Evolutionary conservation across 495 filamentous ascomycete genomes (phyloP).

Genomic region (Aspergillus heteromorphus): DNA sequence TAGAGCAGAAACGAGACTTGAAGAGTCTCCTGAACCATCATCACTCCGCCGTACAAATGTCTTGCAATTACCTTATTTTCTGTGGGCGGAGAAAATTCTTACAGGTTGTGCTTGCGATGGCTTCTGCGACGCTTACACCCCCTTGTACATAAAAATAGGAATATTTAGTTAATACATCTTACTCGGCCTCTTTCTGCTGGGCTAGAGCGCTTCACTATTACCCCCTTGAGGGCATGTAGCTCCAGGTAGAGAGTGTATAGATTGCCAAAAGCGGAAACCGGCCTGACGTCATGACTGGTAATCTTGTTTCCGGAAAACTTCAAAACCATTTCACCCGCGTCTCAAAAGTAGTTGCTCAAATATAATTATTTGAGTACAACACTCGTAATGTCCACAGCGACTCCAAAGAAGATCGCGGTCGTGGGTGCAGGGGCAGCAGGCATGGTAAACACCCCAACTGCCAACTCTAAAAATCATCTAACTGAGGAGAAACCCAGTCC

Average conservation of each 20-base stretch:
- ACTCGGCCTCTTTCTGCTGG: not conserved
- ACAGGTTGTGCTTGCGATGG: no score
- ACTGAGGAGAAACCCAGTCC: slow-evolving; percentile 42
- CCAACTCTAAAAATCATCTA: not conserved
- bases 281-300: not conserved
- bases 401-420: slow-evolving; percentile 48
- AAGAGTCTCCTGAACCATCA: no score
- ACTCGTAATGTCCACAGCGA: not conserved
- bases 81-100: no score
- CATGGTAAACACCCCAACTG: slow-evolving; percentile 44
- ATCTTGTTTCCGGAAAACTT: not conserved
- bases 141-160: no score
- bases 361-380: no score
- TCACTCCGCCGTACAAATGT: no score
- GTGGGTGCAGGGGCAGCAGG: slow-evolving; percentile 63
- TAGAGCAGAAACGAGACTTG: no score
- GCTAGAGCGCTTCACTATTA: not conserved
- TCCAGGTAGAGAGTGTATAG: not conserved
- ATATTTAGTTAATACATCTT: no score
- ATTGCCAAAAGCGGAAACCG: not conserved
- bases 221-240: not conserved
- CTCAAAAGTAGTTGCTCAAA: not conserved
- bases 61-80: no score
- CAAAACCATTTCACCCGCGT: not conserved
- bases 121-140: no score